Percentiles rank a stretch among this genome's conserved stretches.
Conservation (phyloP, 345 rosid genomes). For the Litchi chinensis region DNA sequence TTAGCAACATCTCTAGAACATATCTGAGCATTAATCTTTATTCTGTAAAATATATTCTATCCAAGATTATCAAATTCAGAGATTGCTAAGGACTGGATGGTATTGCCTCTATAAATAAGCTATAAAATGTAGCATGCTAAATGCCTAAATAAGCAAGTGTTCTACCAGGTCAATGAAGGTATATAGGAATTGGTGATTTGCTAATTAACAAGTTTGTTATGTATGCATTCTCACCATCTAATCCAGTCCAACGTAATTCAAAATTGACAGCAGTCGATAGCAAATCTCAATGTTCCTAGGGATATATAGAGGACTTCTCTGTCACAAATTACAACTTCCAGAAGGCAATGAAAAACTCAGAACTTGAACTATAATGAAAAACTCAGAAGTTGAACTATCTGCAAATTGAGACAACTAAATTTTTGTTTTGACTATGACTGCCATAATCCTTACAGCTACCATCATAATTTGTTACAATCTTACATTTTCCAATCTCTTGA, state of each 20-base stretch:
- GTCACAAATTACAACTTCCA: constrained; percentile 3
- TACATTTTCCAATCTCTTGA: background rate
- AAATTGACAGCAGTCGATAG: background rate
- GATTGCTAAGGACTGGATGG: background rate
- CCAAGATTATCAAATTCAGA: background rate
- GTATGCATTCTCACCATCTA: background rate
- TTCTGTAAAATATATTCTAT: background rate
- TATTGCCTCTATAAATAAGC: background rate
- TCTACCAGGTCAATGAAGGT: background rate
- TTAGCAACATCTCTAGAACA: background rate
- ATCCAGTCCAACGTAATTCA: background rate
- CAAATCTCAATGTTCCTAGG: background rate
- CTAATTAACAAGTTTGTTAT: background rate
- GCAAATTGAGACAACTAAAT: constrained; percentile 10
- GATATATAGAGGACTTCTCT: background rate
- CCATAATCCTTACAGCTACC: background rate
- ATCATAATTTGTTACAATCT: background rate
- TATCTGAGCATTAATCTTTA: background rate
- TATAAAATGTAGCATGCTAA: background rate
- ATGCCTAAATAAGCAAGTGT: background rate
- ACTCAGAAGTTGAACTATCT: background rate
- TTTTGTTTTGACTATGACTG: background rate
- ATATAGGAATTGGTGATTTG: background rate
- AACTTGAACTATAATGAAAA: too few species aligned
- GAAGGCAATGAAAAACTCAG: too few species aligned